Evolutionary conservation across 2,329 filamentous ascomycete genomes (phyloP).

Genomic region (Fusarium mundagurra): DNA sequence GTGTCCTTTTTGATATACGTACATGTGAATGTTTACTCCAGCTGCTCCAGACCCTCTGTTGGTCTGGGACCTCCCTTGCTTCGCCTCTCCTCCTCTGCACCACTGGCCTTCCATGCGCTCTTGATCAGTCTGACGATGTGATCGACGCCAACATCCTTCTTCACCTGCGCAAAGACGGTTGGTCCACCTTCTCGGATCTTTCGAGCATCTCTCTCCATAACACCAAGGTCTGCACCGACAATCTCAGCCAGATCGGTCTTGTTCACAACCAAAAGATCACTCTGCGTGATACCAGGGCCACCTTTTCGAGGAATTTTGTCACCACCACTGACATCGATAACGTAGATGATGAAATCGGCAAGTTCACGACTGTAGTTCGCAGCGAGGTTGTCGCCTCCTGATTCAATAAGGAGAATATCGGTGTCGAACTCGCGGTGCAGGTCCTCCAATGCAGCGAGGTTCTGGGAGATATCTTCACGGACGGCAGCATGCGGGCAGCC

Average conservation of each 20-base stretch:
- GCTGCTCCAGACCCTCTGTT: constrained; percentile 63
- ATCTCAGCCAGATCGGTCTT: constrained; percentile 95
- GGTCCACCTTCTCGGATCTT: constrained; percentile 97
- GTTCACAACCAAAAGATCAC: constrained; percentile 92
- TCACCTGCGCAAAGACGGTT: constrained; percentile 97
- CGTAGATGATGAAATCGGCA: constrained; percentile 98
- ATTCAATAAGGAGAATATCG: constrained; percentile 92
- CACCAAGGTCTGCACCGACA: constrained; percentile 86
- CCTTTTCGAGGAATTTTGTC: constrained; percentile 98
- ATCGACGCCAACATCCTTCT: constrained; percentile 84
- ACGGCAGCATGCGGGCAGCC: constrained; percentile 97
- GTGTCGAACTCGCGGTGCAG: constrained; percentile 82
- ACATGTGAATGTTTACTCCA: constrained; percentile 42
- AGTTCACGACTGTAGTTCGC: constrained; percentile 96
- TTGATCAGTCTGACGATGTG: constrained; percentile 89
- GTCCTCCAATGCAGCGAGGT: constrained; percentile 91
- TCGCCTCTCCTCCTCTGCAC: constrained; percentile 72
- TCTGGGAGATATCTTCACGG: constrained; percentile 94
- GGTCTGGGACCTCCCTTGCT: constrained; percentile 65
- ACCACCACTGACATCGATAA: constrained; percentile 95
- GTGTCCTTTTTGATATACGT: not conserved
- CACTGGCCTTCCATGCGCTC: constrained; percentile 92
- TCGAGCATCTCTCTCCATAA: constrained; percentile 94
- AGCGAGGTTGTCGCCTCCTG: constrained; percentile 93
- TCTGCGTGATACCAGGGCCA: constrained; percentile 96